Evolutionary conservation across 805 yeast genomes (phyloP).

Genomic region (Pichia paraexigua): DNA sequence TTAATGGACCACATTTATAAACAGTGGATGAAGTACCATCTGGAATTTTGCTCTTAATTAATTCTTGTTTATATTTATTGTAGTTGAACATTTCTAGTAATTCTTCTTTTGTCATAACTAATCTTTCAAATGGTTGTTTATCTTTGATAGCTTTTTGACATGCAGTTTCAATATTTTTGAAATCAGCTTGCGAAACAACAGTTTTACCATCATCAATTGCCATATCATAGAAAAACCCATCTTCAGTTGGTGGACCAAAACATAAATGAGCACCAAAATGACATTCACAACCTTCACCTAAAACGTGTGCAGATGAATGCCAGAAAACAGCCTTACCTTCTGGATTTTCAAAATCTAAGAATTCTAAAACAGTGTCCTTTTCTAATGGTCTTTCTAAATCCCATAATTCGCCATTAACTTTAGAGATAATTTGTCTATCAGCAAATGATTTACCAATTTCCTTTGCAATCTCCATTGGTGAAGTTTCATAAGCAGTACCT

Average conservation of each 20-base stretch:
- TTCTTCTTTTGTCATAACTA: slow-evolving; percentile 87
- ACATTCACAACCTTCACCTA: slow-evolving; percentile 98
- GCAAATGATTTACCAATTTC: slow-evolving; percentile 79
- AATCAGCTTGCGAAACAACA: slow-evolving; percentile 75
- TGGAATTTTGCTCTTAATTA: slow-evolving; percentile 82
- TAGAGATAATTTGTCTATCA: slow-evolving; percentile 86
- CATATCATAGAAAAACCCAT: slow-evolving; percentile 97
- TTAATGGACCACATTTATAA: slow-evolving; percentile 94
- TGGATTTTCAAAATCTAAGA: slow-evolving; percentile 85
- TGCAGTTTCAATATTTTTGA: slow-evolving; percentile 72
- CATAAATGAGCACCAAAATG: slow-evolving; percentile 90
- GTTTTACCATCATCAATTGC: slow-evolving; percentile 69
- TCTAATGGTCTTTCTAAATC: slow-evolving; percentile 94
- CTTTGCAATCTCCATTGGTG: slow-evolving; percentile 80
- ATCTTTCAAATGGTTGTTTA: slow-evolving; percentile 90
- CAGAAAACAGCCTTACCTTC: slow-evolving; percentile 96
- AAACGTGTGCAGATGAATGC: slow-evolving; percentile 98
- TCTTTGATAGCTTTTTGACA: slow-evolving; percentile 89
- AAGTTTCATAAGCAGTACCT: slow-evolving; percentile 82
- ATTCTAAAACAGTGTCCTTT: slow-evolving; percentile 57
- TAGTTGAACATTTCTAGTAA: slow-evolving; percentile 87
- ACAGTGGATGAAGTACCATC: slow-evolving; percentile 96
- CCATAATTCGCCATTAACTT: slow-evolving; percentile 88
- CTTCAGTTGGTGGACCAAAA: slow-evolving; percentile 95
- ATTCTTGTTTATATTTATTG: slow-evolving; percentile 90